A percentile compares a stretch with the other conserved stretches of the same genome.
phyloP scores from a whole-genome alignment of 768 basidiomycete genomes.

The Mycena capillaripes region DNA sequence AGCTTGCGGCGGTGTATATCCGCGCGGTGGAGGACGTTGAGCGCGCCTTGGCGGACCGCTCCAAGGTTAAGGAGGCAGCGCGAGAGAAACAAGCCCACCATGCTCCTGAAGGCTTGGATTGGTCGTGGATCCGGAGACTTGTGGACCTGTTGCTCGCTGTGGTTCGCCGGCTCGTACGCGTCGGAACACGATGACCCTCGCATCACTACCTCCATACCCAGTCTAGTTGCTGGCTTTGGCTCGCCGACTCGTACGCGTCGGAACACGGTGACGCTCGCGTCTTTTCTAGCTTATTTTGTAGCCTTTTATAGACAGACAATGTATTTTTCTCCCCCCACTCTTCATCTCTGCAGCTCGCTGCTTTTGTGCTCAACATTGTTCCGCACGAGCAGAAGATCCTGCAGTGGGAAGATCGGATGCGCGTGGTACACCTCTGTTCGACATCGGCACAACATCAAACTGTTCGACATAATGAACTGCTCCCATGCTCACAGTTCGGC shows the following conservation, averaged over 20 bases:
- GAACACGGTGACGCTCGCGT: background rate
- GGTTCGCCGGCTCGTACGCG: conserved; percentile 5
- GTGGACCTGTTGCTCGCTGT: background rate
- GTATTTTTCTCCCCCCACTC: background rate
- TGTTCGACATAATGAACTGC: too few relatives aligned
- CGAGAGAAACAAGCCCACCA: too few relatives aligned
- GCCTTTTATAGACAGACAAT: background rate
- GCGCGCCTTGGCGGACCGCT: conserved; percentile 50
- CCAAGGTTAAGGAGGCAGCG: conserved; percentile 1
- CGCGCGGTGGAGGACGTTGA: conserved; percentile 68
- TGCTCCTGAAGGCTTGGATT: background rate
- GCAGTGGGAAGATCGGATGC: too few relatives aligned
- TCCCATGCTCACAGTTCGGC: too few relatives aligned
- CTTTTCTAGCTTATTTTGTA: background rate
- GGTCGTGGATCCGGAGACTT: conserved; percentile 21
- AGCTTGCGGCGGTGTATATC: conserved; percentile 69
- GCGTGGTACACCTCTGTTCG: too few relatives aligned
- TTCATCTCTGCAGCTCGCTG: too few relatives aligned
- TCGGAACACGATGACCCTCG: background rate
- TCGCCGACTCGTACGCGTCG: background rate
- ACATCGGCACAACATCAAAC: too few relatives aligned
- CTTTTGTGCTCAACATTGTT: too few relatives aligned
- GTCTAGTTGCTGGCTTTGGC: too few relatives aligned
- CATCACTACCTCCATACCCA: too few relatives aligned
- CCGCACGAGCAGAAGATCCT: too few relatives aligned